These are phyloP conservation scores for Phaeosphaeria sp. DNA, from an alignment of 2,329 filamentous ascomycete species.

Conservation along the genomic window DNA sequence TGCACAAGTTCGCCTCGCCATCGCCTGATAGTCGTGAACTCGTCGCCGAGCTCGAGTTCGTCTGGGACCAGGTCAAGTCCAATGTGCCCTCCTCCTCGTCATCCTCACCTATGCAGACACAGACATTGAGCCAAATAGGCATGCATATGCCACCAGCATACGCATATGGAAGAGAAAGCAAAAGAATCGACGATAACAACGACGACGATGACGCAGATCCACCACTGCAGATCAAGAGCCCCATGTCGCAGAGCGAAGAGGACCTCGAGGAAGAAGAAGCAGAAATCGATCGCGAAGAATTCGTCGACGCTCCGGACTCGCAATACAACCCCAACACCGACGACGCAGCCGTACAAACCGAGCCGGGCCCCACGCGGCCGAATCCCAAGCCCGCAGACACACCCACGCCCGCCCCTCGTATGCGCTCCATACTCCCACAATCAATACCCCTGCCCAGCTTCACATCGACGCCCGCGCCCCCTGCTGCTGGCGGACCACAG, in stretches of 20 bases:
- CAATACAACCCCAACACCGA: slow-evolving; percentile 49
- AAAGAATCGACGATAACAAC: slow-evolving; percentile 23
- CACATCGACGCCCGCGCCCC: slow-evolving; percentile 7
- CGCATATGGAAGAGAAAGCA: slow-evolving; percentile 51
- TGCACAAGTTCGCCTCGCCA: slow-evolving; percentile 90
- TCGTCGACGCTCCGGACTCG: slow-evolving; percentile 57
- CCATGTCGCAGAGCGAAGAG: slow-evolving; percentile 78
- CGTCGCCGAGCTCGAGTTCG: slow-evolving; percentile 94
- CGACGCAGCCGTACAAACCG: slow-evolving; percentile 27
- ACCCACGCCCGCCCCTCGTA: slow-evolving; percentile 26
- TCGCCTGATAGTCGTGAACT: slow-evolving; percentile 87
- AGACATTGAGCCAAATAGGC: slow-evolving; percentile 44
- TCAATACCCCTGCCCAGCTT: slow-evolving; percentile 27
- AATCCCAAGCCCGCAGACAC: slow-evolving; percentile 16
- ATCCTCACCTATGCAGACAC: slow-evolving; percentile 51
- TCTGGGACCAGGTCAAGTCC: slow-evolving; percentile 97
- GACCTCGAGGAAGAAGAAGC: slow-evolving; percentile 53
- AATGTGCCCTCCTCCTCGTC: slow-evolving; percentile 71
- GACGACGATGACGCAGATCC: slow-evolving; percentile 21
- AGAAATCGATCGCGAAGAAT: slow-evolving; percentile 49
- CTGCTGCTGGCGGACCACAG: slow-evolving; percentile 6
- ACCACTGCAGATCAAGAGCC: slow-evolving; percentile 70
- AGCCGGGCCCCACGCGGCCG: slow-evolving; percentile 19
- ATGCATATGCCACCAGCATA: slow-evolving; percentile 39
- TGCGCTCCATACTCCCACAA: slow-evolving; percentile 22